Base-by-base conservation (phyloP, 352 stramenopile genomes). In the Blastocystis hominis region DNA sequence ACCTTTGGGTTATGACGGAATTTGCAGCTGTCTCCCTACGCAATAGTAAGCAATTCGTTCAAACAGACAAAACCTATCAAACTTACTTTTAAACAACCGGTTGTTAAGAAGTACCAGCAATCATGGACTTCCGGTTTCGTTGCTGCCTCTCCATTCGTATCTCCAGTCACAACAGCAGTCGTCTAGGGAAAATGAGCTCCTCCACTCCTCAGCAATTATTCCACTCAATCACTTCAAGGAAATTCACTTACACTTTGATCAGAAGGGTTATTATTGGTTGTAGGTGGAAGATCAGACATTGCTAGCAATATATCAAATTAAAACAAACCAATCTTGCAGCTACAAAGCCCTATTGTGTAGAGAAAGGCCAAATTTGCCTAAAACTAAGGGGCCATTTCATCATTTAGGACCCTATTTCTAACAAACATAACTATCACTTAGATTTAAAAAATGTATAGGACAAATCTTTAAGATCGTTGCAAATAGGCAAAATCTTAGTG, bases 71-170 rank as follows among this genome's bases (percentile, higher is more conserved):
- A 20, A 13, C 46, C 40, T 50, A 44, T 10, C 34, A 42, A 64
- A 15, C 72, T 7, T 84, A 84, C 72, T 44, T 84, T 84, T 46
- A 44, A 44, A 44, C 72, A 84, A 40, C 72, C 72, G 13, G 72
- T 84, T 34, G 72, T 84, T 7, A 84, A 61, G 54, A 84, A 84
- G 44, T 55, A 84, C 17, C 55, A 64, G 50, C 72, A 84, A 50
- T 84, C 72, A 9, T 68, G 34, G 2, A 84, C 50, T 40, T 66
- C 50, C 2, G 72, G 55, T 46, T 47, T 44, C 10, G 44, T 61
- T 3, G 46, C 36, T 10, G 15, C 44, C 10, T 9, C 6, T 46
- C n/a, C 24, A 72, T 34, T 46, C 4, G 55, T 7, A 36, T 40
- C 17, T 15, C 24, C 9, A 5, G 17, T 63, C 20, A 47, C 40